These are phyloP conservation scores for Fusarium sp. DNA, from an alignment of 2,329 filamentous ascomycete genomes.

Conservation along the genomic window DNA sequence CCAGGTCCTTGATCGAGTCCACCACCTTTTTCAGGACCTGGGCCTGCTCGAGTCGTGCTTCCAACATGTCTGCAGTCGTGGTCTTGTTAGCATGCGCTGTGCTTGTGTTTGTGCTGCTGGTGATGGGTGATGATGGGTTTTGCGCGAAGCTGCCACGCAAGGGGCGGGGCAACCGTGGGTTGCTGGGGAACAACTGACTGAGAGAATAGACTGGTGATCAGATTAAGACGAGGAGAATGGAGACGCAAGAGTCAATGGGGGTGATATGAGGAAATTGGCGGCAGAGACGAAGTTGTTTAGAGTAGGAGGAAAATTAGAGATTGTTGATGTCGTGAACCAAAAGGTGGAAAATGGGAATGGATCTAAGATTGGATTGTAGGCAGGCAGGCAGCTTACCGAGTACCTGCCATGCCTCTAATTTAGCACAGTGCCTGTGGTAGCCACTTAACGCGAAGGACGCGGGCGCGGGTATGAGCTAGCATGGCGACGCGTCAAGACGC, in stretches of 20 bases:
- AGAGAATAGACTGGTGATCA: not conserved
- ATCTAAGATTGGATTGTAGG: constrained; percentile 26
- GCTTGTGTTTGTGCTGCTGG: not conserved
- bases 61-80: constrained; percentile 72
- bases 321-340: constrained; percentile 27
- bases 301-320: not conserved
- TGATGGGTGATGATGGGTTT: not conserved
- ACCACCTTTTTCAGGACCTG: constrained; percentile 96
- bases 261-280: not conserved
- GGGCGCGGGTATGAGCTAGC: not conserved
- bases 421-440: constrained; percentile 4
- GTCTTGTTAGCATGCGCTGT: constrained; percentile 23
- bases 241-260: not conserved
- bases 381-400: constrained; percentile 27
- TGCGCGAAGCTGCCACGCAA: constrained; percentile 29
- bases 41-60: constrained; percentile 96
- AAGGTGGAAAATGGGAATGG: constrained; percentile 20
- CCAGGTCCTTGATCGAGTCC: constrained; percentile 98
- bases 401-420: not conserved
- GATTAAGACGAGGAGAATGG: not conserved
- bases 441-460: constrained; percentile 31
- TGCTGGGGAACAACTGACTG: constrained; percentile 33
- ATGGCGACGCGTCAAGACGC: constrained; percentile 22
- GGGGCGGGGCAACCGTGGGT: constrained; percentile 25
- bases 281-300: not conserved